phyloP scores from a whole-genome alignment of 192 early-diverging fungal species.

The Jimgerdemannia lactiflua region DNA sequence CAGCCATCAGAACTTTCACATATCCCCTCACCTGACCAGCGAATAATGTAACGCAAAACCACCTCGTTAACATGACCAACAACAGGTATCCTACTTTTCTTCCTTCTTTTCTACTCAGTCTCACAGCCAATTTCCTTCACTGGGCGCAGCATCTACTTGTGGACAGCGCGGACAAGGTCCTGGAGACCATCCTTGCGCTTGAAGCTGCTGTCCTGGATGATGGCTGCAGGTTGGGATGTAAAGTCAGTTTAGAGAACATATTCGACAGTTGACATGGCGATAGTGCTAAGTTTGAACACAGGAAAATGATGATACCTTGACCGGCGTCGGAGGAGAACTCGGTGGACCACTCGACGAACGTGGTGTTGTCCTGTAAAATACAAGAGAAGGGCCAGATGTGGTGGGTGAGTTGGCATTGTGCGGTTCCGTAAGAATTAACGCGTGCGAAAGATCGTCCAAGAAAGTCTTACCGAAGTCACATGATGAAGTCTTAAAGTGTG shows the following conservation, averaged over 20 bases:
- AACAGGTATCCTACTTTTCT: too few species aligned
- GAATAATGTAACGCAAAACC: too few species aligned
- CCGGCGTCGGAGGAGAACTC: conserved; percentile 51
- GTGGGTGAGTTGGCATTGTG: not conserved
- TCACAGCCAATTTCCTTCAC: too few species aligned
- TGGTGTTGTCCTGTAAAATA: conserved; percentile 32
- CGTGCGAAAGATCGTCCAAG: too few species aligned
- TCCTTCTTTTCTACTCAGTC: too few species aligned
- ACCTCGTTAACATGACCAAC: too few species aligned
- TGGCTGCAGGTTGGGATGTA: conserved; percentile 16
- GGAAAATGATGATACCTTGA: conserved; percentile 15
- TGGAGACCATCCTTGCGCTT: conserved; percentile 56
- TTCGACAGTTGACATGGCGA: too few species aligned
- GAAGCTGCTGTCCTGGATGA: conserved; percentile 53
- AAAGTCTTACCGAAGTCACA: conserved; percentile 28
- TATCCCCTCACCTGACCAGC: too few species aligned
- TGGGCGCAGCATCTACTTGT: too few species aligned
- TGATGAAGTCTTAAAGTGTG: conserved; percentile 45
- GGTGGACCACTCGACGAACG: conserved; percentile 60
- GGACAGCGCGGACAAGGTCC: conserved; percentile 30
- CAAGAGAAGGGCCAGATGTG: not conserved
- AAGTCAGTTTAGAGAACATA: not conserved
- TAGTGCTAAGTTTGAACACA: not conserved
- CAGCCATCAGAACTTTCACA: too few species aligned
- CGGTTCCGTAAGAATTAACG: not conserved